A percentile compares a stretch with the other conserved stretches of the same genome.
These are phyloP conservation scores for Parietaria judaica DNA, from an alignment of 306 rosid species.

Conservation along the genomic window DNA sequence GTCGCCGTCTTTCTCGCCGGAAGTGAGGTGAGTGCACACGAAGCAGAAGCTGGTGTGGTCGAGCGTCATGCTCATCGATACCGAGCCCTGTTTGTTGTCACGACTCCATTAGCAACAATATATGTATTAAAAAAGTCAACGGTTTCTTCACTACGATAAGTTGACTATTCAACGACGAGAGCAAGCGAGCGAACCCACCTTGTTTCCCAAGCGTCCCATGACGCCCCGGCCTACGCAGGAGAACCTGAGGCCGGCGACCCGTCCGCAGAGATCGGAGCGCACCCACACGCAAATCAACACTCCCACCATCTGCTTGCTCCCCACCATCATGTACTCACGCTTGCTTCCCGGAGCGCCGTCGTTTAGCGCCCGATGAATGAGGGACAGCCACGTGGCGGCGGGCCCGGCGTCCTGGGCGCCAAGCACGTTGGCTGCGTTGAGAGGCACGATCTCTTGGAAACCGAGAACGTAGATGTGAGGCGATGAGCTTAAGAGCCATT, in stretches of 20 bases:
- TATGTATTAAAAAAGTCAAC: too few relatives aligned
- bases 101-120: too few relatives aligned
- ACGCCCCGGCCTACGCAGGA: constrained; percentile 82
- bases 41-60: constrained; percentile 60
- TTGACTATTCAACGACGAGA: too few relatives aligned
- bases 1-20: constrained; percentile 87
- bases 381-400: constrained; percentile 59
- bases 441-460: constrained; percentile 92
- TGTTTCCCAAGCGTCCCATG: constrained; percentile 92
- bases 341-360: not conserved
- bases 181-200: constrained; percentile 33
- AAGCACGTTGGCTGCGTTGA: constrained; percentile 78
- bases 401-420: constrained; percentile 83
- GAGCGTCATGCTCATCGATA: constrained; percentile 78
- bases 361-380: constrained; percentile 54
- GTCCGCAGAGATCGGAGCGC: constrained; percentile 32
- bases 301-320: constrained; percentile 96
- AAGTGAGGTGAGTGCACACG: constrained; percentile 82
- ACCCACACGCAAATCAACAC: constrained; percentile 79
- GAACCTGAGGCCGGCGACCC: constrained; percentile 42
- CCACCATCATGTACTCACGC: constrained; percentile 35
- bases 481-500: constrained; percentile 66
- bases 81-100: constrained; percentile 49
- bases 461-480: constrained; percentile 76
- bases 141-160: too few relatives aligned